phyloP scores from a whole-genome alignment of 2,329 filamentous ascomycete genomes.

The Pseudocercospora crystallina region DNA sequence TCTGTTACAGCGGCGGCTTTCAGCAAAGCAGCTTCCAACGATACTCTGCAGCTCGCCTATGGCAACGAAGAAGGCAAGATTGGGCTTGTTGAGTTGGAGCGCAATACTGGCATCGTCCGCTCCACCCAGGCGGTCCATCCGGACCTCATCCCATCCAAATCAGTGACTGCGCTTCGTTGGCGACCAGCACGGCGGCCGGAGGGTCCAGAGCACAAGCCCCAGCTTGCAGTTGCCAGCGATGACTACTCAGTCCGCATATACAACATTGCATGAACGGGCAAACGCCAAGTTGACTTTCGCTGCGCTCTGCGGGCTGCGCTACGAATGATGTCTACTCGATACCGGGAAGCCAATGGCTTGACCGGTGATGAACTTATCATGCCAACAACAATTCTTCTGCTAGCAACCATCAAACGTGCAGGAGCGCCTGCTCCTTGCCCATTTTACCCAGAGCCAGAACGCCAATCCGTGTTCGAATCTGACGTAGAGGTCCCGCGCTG shows the following conservation, averaged over 20 bases:
- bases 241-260: conserved; percentile 42
- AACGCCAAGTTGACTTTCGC: too few relatives aligned
- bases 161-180: conserved; percentile 34
- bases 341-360: too few relatives aligned
- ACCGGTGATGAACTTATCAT: too few relatives aligned
- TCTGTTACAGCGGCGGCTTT: conserved; percentile 39
- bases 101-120: conserved; percentile 13
- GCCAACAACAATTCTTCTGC: too few relatives aligned
- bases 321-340: too few relatives aligned
- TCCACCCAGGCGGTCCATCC: conserved; percentile 10
- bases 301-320: too few relatives aligned
- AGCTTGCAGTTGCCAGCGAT: conserved; percentile 44
- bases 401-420: too few relatives aligned
- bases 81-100: conserved; percentile 13
- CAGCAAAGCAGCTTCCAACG: background rate
- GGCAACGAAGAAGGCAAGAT: conserved; percentile 33
- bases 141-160: conserved; percentile 22
- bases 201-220: conserved; percentile 6
- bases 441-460: too few relatives aligned
- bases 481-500: too few relatives aligned
- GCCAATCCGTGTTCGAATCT: too few relatives aligned
- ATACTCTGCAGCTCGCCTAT: conserved; percentile 23
- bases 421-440: too few relatives aligned
- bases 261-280: conserved; percentile 12
- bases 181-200: conserved; percentile 19